These are phyloP conservation scores for Clathrospora elynae DNA, from an alignment of 2,329 filamentous ascomycete species.

Conservation along the genomic window DNA sequence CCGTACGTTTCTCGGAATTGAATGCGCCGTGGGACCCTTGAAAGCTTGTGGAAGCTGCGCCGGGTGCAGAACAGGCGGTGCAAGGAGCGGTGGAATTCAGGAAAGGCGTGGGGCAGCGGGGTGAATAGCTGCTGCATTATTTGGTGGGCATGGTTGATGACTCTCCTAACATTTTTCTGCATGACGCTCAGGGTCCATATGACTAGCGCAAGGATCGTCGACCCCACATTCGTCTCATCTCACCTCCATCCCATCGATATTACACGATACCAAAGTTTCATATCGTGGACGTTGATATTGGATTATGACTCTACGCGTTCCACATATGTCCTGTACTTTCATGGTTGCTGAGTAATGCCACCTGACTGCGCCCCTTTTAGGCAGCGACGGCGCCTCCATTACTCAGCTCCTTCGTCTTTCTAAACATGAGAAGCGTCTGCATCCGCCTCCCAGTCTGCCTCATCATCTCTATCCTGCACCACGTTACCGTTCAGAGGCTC, in stretches of 20 bases:
- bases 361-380: constrained; percentile 7
- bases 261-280: too few relatives aligned
- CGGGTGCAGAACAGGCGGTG: constrained; percentile 36
- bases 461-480: background rate
- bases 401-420: too few relatives aligned
- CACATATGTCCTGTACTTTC: too few relatives aligned
- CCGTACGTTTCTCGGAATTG: constrained; percentile 21
- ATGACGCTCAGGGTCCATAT: constrained; percentile 34
- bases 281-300: too few relatives aligned
- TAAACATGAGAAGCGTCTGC: too few relatives aligned
- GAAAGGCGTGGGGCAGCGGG: constrained; percentile 35
- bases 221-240: constrained; percentile 3
- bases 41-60: constrained; percentile 43
- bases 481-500: background rate
- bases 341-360: constrained; percentile 3
- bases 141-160: constrained; percentile 23
- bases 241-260: background rate
- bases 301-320: too few relatives aligned
- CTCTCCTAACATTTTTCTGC: constrained; percentile 33
- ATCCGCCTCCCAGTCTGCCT: too few relatives aligned
- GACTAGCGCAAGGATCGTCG: constrained; percentile 15
- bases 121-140: constrained; percentile 34
- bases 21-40: constrained; percentile 35
- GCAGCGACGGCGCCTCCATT: constrained; percentile 7
- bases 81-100: constrained; percentile 33